Evolutionary conservation across 2,329 filamentous ascomycete genomes (phyloP).

Genomic region (Magnaporthales sp.): DNA sequence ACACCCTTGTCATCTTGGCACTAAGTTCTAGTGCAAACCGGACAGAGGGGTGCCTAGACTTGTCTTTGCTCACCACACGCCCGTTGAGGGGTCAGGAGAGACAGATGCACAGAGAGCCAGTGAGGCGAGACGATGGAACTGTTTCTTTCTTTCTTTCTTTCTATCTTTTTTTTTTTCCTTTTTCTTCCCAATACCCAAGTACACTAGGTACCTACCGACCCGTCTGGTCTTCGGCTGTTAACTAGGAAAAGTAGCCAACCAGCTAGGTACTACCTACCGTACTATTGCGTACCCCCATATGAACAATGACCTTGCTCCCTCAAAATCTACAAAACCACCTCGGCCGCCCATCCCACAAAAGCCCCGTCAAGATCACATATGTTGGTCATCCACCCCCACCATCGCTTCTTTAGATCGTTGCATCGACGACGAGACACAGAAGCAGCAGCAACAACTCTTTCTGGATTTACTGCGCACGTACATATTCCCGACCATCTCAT

Average conservation of each 20-base stretch:
- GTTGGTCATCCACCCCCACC: slow-evolving; percentile 1
- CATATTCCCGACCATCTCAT: neutral
- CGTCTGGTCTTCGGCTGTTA: neutral
- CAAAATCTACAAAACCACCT: slow-evolving; percentile 3
- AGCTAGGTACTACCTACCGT: neutral
- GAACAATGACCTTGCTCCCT: neutral
- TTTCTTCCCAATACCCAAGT: neutral
- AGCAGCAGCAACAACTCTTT: neutral
- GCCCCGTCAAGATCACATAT: slow-evolving; percentile 4
- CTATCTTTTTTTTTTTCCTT: neutral
- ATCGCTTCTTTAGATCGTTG: slow-evolving; percentile 1
- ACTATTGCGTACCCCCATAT: neutral
- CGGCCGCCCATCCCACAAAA: neutral
- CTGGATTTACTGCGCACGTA: neutral
- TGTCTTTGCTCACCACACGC: neutral
- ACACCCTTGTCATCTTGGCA: neutral
- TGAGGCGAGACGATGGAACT: neutral
- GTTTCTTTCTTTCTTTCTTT: too few relatives aligned
- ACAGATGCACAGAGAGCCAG: neutral
- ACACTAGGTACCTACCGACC: neutral
- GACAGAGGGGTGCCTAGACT: neutral
- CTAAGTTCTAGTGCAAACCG: neutral
- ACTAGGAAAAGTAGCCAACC: neutral
- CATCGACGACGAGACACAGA: neutral
- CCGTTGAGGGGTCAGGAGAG: neutral